phyloP scores from a whole-genome alignment of 805 yeast species.

The Hanseniaspora nectarophila region DNA sequence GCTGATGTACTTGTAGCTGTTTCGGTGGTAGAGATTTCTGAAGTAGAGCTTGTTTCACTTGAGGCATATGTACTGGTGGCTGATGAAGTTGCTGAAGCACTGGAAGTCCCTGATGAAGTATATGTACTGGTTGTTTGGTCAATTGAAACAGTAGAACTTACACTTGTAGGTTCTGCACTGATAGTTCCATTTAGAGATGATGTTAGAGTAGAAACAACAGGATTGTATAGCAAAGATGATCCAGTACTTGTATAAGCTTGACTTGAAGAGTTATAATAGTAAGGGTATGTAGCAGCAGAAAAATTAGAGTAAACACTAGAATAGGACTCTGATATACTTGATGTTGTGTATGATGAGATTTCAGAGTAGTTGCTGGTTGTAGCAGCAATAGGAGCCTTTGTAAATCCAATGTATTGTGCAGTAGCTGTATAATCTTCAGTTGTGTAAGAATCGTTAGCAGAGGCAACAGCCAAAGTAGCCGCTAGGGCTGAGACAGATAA shows the following conservation, averaged over 20 bases:
- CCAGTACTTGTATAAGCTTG: no score
- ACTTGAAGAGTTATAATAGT: no score
- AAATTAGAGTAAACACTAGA: background rate
- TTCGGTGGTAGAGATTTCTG: no score
- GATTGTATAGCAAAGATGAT: no score
- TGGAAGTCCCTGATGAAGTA: conserved; percentile 16
- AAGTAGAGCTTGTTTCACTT: no score
- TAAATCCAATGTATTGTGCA: conserved; percentile 16
- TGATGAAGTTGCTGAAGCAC: conserved; percentile 19
- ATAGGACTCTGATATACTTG: background rate
- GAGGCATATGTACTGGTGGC: no score
- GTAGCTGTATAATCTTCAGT: conserved; percentile 21
- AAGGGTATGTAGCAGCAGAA: no score
- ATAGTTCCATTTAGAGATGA: no score
- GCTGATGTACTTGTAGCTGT: background rate
- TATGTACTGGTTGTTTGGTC: no score
- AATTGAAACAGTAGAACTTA: no score
- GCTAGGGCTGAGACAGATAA: conserved; percentile 6
- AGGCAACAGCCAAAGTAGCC: conserved; percentile 15
- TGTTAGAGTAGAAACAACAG: no score
- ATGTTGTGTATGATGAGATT: conserved; percentile 5
- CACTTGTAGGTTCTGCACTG: no score
- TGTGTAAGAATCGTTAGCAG: conserved; percentile 18
- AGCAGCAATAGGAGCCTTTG: conserved; percentile 15
- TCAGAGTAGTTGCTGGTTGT: conserved; percentile 9